Evolutionary conservation across 441 rosid genomes (phyloP).

Genomic region (Biscutella auriculata): DNA sequence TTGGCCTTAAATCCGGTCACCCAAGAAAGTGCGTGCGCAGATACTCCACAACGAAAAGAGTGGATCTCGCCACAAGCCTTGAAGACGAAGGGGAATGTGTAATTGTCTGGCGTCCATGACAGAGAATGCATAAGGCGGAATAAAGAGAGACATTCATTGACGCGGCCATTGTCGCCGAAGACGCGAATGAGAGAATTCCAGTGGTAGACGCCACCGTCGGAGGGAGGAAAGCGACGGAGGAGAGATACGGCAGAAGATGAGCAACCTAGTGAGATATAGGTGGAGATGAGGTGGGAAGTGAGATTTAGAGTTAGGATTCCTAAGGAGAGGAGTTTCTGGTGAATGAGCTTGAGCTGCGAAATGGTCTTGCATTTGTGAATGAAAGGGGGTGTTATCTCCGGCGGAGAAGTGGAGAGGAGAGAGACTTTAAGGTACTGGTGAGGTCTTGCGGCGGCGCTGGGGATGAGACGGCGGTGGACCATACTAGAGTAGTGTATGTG

Average conservation of each 20-base stretch:
- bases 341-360: conserved; percentile 44
- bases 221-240: conserved; percentile 43
- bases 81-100: conserved; percentile 69
- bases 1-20: conserved; percentile 42
- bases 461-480: conserved; percentile 1
- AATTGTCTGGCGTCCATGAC: conserved; percentile 63
- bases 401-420: conserved; percentile 20
- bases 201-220: conserved; percentile 41
- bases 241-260: conserved; percentile 41
- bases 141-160: conserved; percentile 25
- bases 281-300: conserved; percentile 44
- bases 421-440: background rate
- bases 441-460: conserved; percentile 13
- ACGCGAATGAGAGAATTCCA: conserved; percentile 66
- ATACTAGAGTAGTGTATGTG: conserved; percentile 16
- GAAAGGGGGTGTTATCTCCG: conserved; percentile 27
- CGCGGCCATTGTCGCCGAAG: conserved; percentile 26
- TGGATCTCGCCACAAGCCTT: conserved; percentile 61
- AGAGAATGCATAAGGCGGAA: conserved; percentile 39
- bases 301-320: conserved; percentile 27
- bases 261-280: conserved; percentile 48
- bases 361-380: conserved; percentile 57
- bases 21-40: conserved; percentile 39
- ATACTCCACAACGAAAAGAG: conserved; percentile 30
- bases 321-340: conserved; percentile 48